These are phyloP conservation scores for Dimocarpus longan DNA, from an alignment of 345 rosid genomes.

Conservation along the genomic window DNA sequence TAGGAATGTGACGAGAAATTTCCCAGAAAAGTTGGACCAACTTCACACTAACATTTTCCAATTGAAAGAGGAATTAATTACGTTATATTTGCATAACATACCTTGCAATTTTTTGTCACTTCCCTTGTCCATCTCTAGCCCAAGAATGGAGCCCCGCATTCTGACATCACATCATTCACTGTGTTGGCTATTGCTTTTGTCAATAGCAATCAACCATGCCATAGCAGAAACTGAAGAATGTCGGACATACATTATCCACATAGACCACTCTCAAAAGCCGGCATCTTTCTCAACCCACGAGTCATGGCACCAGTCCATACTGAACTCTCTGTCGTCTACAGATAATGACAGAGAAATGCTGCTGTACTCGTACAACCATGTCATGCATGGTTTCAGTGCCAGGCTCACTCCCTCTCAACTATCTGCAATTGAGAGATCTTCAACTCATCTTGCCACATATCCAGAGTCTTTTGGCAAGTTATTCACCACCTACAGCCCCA, in stretches of 20 bases:
- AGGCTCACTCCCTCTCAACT: constrained; percentile 42
- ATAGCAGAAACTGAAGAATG: constrained; percentile 11
- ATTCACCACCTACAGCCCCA: constrained; percentile 38
- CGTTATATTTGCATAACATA: not conserved
- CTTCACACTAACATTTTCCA: constrained; percentile 22
- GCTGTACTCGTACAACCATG: constrained; percentile 41
- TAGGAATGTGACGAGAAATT: not conserved
- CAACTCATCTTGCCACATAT: constrained; percentile 39
- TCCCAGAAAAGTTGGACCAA: not conserved
- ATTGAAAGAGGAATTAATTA: not conserved
- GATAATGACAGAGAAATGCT: constrained; percentile 17
- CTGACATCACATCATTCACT: not conserved
- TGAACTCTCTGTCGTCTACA: constrained; percentile 17
- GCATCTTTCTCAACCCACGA: constrained; percentile 32
- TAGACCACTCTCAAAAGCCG: constrained; percentile 39
- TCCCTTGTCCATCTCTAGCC: not conserved
- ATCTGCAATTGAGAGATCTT: constrained; percentile 34
- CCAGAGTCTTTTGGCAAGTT: constrained; percentile 40
- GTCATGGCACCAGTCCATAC: constrained; percentile 26
- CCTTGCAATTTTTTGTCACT: not conserved
- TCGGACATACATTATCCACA: constrained; percentile 37
- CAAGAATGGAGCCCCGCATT: not conserved
- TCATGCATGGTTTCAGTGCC: constrained; percentile 46
- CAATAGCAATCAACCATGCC: not conserved
- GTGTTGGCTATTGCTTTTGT: not conserved